A percentile compares a stretch with the other conserved stretches of the same genome.
phyloP scores from a whole-genome alignment of 768 basidiomycete genomes.

The Chalciporus chontae region DNA sequence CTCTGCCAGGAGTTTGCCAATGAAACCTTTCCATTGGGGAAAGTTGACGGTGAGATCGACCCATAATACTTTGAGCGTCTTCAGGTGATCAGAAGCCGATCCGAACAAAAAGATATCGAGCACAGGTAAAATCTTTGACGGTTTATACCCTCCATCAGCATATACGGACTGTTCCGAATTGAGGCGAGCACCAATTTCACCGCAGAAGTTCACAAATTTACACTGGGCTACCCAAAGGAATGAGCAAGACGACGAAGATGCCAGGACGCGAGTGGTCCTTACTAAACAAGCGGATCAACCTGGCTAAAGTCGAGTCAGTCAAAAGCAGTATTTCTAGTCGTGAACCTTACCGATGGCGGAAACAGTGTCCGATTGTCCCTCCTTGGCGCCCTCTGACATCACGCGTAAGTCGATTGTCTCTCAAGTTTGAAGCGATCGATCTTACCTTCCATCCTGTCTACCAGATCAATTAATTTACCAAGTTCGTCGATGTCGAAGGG shows the following conservation, averaged over 20 bases:
- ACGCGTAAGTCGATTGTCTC: neutral
- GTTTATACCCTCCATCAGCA: neutral
- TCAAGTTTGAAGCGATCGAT: neutral
- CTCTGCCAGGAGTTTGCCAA: slow-evolving; percentile 40
- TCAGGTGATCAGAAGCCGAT: slow-evolving; percentile 42
- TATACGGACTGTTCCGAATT: slow-evolving; percentile 26
- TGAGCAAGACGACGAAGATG: neutral
- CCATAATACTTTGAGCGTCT: slow-evolving; percentile 41
- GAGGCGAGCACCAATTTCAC: slow-evolving; percentile 36
- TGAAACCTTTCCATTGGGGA: slow-evolving; percentile 38
- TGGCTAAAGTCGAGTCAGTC: neutral
- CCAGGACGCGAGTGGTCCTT: neutral
- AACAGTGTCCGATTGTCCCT: neutral
- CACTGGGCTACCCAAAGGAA: slow-evolving; percentile 15
- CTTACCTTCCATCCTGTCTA: slow-evolving; percentile 3
- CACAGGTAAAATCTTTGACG: slow-evolving; percentile 1
- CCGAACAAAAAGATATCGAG: slow-evolving; percentile 42
- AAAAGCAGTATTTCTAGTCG: neutral
- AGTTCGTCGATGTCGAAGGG: slow-evolving; percentile 6
- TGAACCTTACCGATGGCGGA: neutral
- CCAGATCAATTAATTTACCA: neutral
- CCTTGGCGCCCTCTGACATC: neutral
- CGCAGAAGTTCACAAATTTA: slow-evolving; percentile 35
- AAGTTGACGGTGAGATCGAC: slow-evolving; percentile 40
- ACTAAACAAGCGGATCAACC: slow-evolving; percentile 8